A percentile compares a stretch with the other conserved stretches of the same genome.
These are phyloP conservation scores for Picea sitchensis DNA, from an alignment of 75 land plant species.

Conservation along the genomic window DNA sequence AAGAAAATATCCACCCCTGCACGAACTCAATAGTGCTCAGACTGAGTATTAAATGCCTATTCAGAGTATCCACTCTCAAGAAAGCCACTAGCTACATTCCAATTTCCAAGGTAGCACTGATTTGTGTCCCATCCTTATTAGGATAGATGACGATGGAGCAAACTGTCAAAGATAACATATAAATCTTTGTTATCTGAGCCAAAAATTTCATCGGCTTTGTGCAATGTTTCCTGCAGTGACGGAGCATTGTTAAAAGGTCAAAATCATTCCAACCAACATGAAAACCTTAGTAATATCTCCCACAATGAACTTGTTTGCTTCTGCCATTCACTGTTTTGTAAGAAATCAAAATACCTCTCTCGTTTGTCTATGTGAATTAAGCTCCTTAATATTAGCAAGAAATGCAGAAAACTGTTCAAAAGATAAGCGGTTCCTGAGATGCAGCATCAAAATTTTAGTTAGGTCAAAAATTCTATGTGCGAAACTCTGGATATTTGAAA, in stretches of 20 bases:
- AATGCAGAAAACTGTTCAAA: constrained; percentile 90
- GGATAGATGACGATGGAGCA: constrained; percentile 57
- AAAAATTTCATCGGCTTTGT: constrained; percentile 84
- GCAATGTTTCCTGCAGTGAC: constrained; percentile 67
- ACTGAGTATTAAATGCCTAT: not conserved
- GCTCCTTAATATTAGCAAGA: constrained; percentile 82
- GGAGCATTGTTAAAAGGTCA: not conserved
- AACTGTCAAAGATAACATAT: constrained; percentile 67
- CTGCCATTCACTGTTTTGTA: not conserved
- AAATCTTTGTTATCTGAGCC: constrained; percentile 86
- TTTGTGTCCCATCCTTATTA: constrained; percentile 7
- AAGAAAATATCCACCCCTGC: not conserved
- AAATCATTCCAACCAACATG: not conserved
- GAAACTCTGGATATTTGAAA: not conserved
- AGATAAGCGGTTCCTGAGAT: constrained; percentile 71
- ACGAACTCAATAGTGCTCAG: not conserved
- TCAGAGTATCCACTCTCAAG: not conserved
- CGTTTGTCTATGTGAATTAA: constrained; percentile 78
- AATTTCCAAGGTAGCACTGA: too few relatives aligned
- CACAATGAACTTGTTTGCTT: not conserved
- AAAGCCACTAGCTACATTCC: too few relatives aligned
- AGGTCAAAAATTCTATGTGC: not conserved
- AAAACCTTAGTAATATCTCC: not conserved
- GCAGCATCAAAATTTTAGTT: not conserved
- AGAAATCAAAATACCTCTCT: constrained; percentile 50